These are phyloP conservation scores for Elaeis oleifera DNA, from an alignment of 202 grass and related monocot species.

Conservation along the genomic window DNA sequence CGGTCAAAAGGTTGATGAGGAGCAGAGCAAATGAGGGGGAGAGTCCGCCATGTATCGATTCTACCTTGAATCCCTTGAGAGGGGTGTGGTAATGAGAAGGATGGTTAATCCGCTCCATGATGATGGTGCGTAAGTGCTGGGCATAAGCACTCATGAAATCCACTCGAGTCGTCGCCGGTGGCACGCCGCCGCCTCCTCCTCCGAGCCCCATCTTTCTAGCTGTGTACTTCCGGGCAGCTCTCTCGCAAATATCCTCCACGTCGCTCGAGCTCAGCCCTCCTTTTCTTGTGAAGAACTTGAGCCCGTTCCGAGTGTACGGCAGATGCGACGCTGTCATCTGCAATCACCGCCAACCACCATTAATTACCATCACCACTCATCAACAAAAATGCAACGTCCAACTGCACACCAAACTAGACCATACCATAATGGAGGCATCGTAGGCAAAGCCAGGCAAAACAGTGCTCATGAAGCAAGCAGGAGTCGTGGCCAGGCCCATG, in stretches of 20 bases:
- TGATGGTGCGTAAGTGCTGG: conserved; percentile 52
- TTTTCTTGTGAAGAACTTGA: conserved; percentile 80
- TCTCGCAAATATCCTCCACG: conserved; percentile 53
- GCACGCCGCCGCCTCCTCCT: neutral
- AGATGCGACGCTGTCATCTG: conserved; percentile 91
- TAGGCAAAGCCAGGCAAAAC: conserved; percentile 46
- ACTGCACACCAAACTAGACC: neutral
- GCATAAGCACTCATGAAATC: conserved; percentile 72
- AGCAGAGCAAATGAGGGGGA: neutral
- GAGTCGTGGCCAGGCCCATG: conserved; percentile 81
- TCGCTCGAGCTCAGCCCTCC: conserved; percentile 48
- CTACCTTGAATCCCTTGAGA: conserved; percentile 44
- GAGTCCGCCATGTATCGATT: neutral
- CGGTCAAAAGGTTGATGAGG: neutral
- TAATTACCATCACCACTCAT: too few relatives aligned
- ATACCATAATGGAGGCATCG: conserved; percentile 78
- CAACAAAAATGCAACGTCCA: too few relatives aligned
- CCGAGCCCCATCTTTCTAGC: conserved; percentile 39
- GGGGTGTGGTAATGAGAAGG: conserved; percentile 44
- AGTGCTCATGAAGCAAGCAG: conserved; percentile 86
- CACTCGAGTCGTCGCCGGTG: conserved; percentile 33
- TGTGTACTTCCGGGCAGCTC: conserved; percentile 43
- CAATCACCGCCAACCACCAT: neutral
- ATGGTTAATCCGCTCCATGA: conserved; percentile 59
- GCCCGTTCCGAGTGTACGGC: conserved; percentile 79